phyloP scores from a whole-genome alignment of 257 asterid species.

The Solanum gracilifrons region DNA sequence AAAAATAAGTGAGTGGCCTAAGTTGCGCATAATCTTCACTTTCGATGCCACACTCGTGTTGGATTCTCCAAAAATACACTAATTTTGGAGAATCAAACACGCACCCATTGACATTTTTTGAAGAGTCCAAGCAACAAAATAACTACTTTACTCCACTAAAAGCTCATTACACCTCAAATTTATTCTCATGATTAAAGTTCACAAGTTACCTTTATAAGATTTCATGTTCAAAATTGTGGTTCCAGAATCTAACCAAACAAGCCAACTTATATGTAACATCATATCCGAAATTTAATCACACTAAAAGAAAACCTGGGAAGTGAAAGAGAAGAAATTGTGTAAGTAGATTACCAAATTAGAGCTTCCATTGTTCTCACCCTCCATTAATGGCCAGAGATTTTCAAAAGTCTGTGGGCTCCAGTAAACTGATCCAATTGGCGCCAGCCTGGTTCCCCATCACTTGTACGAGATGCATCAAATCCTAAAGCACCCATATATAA shows the following conservation, averaged over 20 bases:
- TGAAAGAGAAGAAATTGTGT: not conserved
- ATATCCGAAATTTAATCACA: not conserved
- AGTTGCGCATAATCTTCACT: not conserved
- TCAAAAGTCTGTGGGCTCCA: conserved; percentile 81
- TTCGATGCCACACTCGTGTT: not conserved
- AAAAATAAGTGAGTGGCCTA: not conserved
- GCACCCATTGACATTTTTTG: not conserved
- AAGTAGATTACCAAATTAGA: conserved; percentile 51
- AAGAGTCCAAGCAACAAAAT: not conserved
- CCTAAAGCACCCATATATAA: conserved; percentile 83
- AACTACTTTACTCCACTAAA: not conserved
- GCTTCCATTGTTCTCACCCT: conserved; percentile 60
- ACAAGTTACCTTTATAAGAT: not conserved
- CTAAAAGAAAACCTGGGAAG: not conserved
- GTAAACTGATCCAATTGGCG: conserved; percentile 61
- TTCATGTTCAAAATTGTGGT: not conserved
- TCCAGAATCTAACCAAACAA: not conserved
- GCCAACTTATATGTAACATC: not conserved
- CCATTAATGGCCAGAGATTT: conserved; percentile 87
- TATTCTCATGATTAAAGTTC: not conserved
- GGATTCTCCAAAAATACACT: not conserved
- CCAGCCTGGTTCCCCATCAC: conserved; percentile 25
- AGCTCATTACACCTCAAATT: not conserved
- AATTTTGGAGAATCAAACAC: not conserved
- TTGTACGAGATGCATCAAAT: conserved; percentile 30